Evolutionary conservation across 2,329 filamentous ascomycete genomes (phyloP), one percentile per base, ranked within the genome.

Genomic region (Akanthomyces lecanii): DNA sequence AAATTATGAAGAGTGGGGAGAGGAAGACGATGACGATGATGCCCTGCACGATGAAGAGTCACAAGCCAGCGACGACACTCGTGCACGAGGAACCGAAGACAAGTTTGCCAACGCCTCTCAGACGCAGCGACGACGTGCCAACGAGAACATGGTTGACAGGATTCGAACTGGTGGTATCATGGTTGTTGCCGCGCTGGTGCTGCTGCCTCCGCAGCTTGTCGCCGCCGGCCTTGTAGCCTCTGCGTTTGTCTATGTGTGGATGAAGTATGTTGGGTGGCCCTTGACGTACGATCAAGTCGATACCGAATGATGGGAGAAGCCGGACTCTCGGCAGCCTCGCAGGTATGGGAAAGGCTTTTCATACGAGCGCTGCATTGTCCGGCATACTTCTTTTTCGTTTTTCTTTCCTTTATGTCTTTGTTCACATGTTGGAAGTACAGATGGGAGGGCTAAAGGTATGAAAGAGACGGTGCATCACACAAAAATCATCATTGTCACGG

Each of bases 121-220:
- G 38, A 21, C 45, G 38, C 69, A 73, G 62, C 71, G 68, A 65
- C 72, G 69, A 66, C 71, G 70, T 56, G 71, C 71, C 47, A 74
- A 73, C 55, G 74, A 79, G 51, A 71, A 69, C 66, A 70, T 76
- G 66, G 74, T 82, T 38, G 76, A 77, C 47, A 71, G 69, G 59
- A 68, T 81, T 64, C 80, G 79, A 60, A 74, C 72, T 62, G 73
- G 76, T 64, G 77, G 81, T 66, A 73, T 78, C 66, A 71, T 73
- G 53, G 63, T 79, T 33, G 68, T 81, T 61, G 80, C 77, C 14
- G 77, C 78, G 18, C 67, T 78, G 57, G 79, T 83, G 65, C 74
- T 84, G 66, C 76, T 84, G 50, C 81, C 81, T 62, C 71, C 71
- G 56, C 73, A 73, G 67, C 70, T 82, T 63, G 72, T 79, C 57